Percentiles rank a stretch among this genome's conserved stretches.
phyloP scores from a whole-genome alignment of 352 stramenopile genomes.

The Globisporangium uncinulatum region DNA sequence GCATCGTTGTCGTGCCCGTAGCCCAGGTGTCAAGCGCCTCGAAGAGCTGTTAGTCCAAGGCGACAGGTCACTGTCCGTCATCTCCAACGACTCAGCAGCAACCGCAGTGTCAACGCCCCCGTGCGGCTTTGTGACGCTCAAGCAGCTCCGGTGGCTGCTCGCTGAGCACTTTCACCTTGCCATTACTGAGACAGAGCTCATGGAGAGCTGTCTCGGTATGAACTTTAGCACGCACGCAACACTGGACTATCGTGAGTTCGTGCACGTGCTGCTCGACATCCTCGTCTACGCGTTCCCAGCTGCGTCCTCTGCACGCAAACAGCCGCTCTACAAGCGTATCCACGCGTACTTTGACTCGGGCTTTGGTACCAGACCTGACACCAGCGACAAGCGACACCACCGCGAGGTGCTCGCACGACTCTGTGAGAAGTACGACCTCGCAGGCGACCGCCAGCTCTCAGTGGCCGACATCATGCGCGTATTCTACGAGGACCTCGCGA shows the following conservation, averaged over 20 bases:
- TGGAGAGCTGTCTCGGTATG: conserved; percentile 60
- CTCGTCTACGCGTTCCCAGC: conserved; percentile 38
- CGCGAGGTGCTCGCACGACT: conserved; percentile 26
- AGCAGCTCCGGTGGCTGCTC: conserved; percentile 42
- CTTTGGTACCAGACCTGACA: conserved; percentile 17
- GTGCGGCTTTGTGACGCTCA: conserved; percentile 42
- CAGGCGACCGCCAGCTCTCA: conserved; percentile 27
- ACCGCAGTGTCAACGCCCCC: not conserved
- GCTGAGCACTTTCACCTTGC: conserved; percentile 25
- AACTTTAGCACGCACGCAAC: conserved; percentile 48
- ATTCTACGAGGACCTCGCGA: conserved; percentile 29
- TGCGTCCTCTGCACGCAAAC: conserved; percentile 15
- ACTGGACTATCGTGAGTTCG: conserved; percentile 45
- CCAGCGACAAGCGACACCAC: not conserved
- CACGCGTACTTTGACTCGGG: conserved; percentile 38
- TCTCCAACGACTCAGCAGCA: not conserved
- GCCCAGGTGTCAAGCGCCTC: conserved; percentile 35
- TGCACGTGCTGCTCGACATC: conserved; percentile 47
- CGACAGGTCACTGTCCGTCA: conserved; percentile 5
- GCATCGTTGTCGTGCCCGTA: conserved; percentile 1
- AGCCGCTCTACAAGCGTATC: conserved; percentile 17
- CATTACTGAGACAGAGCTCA: conserved; percentile 28
- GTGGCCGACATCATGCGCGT: conserved; percentile 29
- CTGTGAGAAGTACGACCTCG: conserved; percentile 45
- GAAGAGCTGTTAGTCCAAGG: conserved; percentile 27